Conservation (phyloP, 257 asterid species). For the Scutellaria baicalensis region DNA sequence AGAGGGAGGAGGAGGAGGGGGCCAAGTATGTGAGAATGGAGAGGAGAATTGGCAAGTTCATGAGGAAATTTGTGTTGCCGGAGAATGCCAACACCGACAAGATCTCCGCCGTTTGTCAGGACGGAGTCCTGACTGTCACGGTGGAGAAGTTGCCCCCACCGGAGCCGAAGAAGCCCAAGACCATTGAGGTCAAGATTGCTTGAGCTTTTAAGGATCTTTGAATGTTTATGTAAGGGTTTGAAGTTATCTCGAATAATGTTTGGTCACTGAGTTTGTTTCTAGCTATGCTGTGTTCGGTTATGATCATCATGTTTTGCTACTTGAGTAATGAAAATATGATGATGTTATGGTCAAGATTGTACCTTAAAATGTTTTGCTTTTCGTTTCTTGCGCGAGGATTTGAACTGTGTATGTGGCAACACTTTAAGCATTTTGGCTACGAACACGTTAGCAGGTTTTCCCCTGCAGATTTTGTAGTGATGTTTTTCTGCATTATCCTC, state of each 20-base stretch:
- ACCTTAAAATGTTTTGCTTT: not conserved
- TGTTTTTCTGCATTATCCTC: not conserved
- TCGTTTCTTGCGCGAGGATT: not conserved
- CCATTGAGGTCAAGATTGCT: slow-evolving; percentile 58
- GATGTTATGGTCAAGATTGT: not conserved
- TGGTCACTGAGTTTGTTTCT: too few species aligned
- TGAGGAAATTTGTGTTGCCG: slow-evolving; percentile 76
- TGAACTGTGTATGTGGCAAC: not conserved
- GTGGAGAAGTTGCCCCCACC: slow-evolving; percentile 83
- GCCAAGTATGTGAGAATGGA: slow-evolving; percentile 69
- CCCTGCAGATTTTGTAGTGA: not conserved
- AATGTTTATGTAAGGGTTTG: not conserved
- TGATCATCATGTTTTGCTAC: not conserved
- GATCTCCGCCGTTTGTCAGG: slow-evolving; percentile 63
- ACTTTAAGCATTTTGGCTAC: slow-evolving; percentile 33
- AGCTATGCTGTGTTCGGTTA: too few species aligned
- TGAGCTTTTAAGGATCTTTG: not conserved
- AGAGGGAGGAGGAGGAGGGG: slow-evolving; percentile 51
- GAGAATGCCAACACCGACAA: slow-evolving; percentile 61
- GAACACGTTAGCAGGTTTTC: slow-evolving; percentile 13
- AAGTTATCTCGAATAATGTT: too few species aligned
- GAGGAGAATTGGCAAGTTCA: slow-evolving; percentile 56
- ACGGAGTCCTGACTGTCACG: slow-evolving; percentile 68
- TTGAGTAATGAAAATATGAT: not conserved
- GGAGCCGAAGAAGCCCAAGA: slow-evolving; percentile 74